Percentiles rank a stretch among this genome's conserved stretches.
Conservation (phyloP, 228 moss, liverwort and hornwort species). For the Sphagnum fallax region DNA sequence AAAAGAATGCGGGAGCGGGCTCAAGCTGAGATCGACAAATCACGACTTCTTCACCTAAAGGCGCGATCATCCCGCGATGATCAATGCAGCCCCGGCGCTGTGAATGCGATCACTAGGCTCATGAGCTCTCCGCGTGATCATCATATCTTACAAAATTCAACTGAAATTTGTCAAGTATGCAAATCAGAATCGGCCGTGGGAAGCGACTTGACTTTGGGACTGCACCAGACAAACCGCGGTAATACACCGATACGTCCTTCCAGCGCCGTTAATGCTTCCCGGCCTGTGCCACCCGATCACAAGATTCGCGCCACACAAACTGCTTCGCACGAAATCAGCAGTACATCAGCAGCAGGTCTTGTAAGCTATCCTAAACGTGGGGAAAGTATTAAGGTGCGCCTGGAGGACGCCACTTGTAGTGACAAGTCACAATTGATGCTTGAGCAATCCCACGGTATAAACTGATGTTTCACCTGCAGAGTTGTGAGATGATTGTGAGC, state of each 20-base stretch:
- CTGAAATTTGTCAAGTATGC: conserved; percentile 9
- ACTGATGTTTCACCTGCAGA: no score
- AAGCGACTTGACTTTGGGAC: background rate
- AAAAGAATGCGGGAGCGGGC: conserved; percentile 38
- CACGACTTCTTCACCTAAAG: conserved; percentile 12
- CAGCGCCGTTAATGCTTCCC: background rate
- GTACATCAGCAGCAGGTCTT: background rate
- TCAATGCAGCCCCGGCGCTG: background rate
- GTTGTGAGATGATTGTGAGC: no score
- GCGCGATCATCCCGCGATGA: conserved; percentile 2
- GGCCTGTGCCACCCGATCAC: background rate
- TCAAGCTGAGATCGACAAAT: conserved; percentile 17
- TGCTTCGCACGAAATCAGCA: background rate
- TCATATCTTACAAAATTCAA: background rate
- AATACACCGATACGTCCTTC: background rate
- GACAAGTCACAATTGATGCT: no score
- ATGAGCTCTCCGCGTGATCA: background rate
- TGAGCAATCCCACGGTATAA: no score
- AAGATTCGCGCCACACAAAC: background rate
- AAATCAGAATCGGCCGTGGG: background rate
- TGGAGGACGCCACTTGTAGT: background rate
- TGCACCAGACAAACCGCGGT: background rate
- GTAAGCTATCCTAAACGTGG: background rate
- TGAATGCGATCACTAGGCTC: conserved; percentile 8
- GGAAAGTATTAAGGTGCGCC: background rate